Evolutionary conservation across 169 alveolate species (phyloP).

Genomic region (Ichthyophthirius multifiliis): DNA sequence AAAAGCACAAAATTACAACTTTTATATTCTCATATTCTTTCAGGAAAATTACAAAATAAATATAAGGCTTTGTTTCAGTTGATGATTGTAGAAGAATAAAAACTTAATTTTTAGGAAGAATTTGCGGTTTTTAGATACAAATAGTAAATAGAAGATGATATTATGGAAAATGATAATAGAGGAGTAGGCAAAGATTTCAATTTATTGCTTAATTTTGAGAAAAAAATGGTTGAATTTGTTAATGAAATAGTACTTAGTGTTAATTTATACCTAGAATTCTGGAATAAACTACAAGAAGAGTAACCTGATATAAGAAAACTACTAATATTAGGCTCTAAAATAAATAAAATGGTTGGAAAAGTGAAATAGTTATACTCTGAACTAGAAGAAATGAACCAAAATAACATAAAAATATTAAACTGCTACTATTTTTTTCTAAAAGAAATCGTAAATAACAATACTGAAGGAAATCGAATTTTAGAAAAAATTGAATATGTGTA

Average conservation of each 20-base stretch:
- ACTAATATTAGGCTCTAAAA: constrained; percentile 33
- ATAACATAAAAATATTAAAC: constrained; percentile 30
- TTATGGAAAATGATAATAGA: constrained; percentile 35
- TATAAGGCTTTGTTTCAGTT: constrained; percentile 40
- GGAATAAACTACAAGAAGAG: constrained; percentile 44
- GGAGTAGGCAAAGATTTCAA: constrained; percentile 33
- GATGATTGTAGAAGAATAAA: constrained; percentile 20
- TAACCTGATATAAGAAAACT: constrained; percentile 41
- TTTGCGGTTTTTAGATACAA: constrained; percentile 34
- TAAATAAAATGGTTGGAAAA: constrained; percentile 29
- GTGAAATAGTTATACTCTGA: constrained; percentile 10
- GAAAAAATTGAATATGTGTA: constrained; percentile 30
- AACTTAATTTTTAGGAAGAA: constrained; percentile 38
- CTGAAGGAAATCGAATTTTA: constrained; percentile 16
- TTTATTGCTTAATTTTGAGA: constrained; percentile 20
- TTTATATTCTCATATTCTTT: constrained; percentile 11
- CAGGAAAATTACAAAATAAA: constrained; percentile 35
- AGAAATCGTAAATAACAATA: constrained; percentile 38
- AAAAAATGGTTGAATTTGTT: constrained; percentile 22
- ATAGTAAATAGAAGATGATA: constrained; percentile 37
- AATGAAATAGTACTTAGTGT: constrained; percentile 28
- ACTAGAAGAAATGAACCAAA: constrained; percentile 26
- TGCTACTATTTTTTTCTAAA: constrained; percentile 27
- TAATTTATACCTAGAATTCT: constrained; percentile 28
- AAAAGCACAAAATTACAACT: constrained; percentile 35